Conservation (phyloP, 1,139 yeast genomes). For the Kodamaea ohmeri region DNA sequence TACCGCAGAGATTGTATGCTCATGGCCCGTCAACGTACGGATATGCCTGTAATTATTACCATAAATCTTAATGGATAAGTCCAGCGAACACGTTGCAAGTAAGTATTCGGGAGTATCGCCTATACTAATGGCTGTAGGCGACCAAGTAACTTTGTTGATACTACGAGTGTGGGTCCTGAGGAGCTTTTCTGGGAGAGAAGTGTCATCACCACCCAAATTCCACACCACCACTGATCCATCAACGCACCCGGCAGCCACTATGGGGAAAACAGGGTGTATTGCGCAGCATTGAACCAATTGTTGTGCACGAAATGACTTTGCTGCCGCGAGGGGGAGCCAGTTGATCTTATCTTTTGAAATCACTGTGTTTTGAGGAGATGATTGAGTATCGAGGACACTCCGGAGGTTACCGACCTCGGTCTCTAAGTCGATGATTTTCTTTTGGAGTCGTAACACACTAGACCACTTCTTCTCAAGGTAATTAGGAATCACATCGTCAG, state of each 20-base stretch:
- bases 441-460: slow-evolving; percentile 77
- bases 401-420: slow-evolving; percentile 42
- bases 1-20: slow-evolving; percentile 75
- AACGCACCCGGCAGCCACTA: slow-evolving; percentile 63
- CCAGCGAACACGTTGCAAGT: slow-evolving; percentile 68
- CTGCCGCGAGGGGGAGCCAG: slow-evolving; percentile 70
- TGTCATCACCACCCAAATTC: slow-evolving; percentile 58
- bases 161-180: slow-evolving; percentile 76
- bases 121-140: slow-evolving; percentile 33
- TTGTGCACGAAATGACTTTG: slow-evolving; percentile 54
- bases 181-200: slow-evolving; percentile 63
- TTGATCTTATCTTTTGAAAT: slow-evolving; percentile 39
- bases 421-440: slow-evolving; percentile 61
- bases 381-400: slow-evolving; percentile 40
- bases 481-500: slow-evolving; percentile 37
- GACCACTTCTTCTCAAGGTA: slow-evolving; percentile 86
- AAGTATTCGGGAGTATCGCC: slow-evolving; percentile 18
- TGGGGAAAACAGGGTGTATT: slow-evolving; percentile 72
- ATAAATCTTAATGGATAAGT: slow-evolving; percentile 72
- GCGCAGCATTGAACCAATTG: slow-evolving; percentile 62
- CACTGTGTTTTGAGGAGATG: slow-evolving; percentile 8
- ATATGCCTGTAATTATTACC: slow-evolving; percentile 51
- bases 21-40: slow-evolving; percentile 81
- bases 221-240: slow-evolving; percentile 76
- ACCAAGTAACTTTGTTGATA: slow-evolving; percentile 61